Evolutionary conservation across 2,329 filamentous ascomycete species (phyloP).

Genomic region (Monascus ruber): DNA sequence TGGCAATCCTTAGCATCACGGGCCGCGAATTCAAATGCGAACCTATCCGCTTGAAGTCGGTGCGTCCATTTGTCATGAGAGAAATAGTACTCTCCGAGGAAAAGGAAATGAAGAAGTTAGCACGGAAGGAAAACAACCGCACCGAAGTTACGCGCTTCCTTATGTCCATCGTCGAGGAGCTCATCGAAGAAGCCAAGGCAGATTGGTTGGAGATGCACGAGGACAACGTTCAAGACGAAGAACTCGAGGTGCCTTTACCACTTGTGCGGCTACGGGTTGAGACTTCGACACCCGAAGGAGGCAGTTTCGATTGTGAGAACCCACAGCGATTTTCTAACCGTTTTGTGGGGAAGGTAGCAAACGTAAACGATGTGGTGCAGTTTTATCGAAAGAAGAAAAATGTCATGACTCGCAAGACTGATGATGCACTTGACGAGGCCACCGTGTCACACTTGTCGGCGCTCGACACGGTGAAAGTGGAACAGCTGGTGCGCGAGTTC

Average conservation of each 20-base stretch:
- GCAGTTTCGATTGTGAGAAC: conserved; percentile 83
- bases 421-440: conserved; percentile 50
- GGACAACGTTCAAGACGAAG: conserved; percentile 45
- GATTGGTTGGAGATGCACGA: conserved; percentile 75
- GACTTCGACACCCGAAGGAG: conserved; percentile 72
- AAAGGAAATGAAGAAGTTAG: conserved; percentile 62
- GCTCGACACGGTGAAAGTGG: conserved; percentile 72
- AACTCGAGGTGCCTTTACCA: conserved; percentile 59
- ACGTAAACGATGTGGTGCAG: conserved; percentile 84
- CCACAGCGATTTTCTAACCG: conserved; percentile 91
- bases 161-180: conserved; percentile 65
- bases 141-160: conserved; percentile 67
- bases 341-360: conserved; percentile 83
- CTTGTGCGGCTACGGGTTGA: conserved; percentile 86
- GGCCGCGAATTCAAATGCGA: conserved; percentile 72
- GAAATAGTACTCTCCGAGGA: conserved; percentile 72
- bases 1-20: conserved; percentile 72
- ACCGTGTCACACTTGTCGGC: conserved; percentile 48
- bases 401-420: conserved; percentile 37
- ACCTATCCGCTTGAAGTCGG: conserved; percentile 71
- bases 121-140: conserved; percentile 72
- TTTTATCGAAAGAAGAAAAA: conserved; percentile 81
- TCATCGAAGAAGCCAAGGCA: conserved; percentile 73
- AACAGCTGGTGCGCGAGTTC: conserved; percentile 79
- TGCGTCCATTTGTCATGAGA: conserved; percentile 78